phyloP scores from a whole-genome alignment of 2,329 filamentous ascomycete species.

The Fusarium circinatum region DNA sequence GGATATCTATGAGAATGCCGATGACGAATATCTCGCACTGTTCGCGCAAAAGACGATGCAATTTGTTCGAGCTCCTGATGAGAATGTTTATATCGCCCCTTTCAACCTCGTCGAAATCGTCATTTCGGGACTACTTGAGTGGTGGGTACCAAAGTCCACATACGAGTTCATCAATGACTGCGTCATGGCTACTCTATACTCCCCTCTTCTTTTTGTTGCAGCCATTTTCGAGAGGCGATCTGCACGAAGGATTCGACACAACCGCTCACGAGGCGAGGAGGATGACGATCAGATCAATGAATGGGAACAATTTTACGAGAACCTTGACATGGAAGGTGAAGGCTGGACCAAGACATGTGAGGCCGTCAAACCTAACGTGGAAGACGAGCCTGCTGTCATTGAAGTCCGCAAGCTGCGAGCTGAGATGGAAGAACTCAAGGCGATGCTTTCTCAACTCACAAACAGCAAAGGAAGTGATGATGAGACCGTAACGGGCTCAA shows the following conservation, averaged over 20 bases:
- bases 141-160: constrained; percentile 82
- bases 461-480: constrained; percentile 30
- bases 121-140: constrained; percentile 83
- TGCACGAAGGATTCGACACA: constrained; percentile 74
- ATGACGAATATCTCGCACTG: constrained; percentile 94
- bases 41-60: constrained; percentile 96
- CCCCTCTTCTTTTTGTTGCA: constrained; percentile 81
- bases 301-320: constrained; percentile 84
- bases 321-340: constrained; percentile 82
- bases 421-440: constrained; percentile 68
- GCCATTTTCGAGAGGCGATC: constrained; percentile 75
- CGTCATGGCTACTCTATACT: constrained; percentile 88
- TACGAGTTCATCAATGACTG: constrained; percentile 89
- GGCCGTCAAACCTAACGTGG: constrained; percentile 81
- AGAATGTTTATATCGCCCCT: constrained; percentile 97
- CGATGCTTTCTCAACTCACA: constrained; percentile 53
- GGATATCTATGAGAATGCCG: constrained; percentile 91
- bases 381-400: constrained; percentile 78
- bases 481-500: neutral
- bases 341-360: constrained; percentile 87
- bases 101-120: constrained; percentile 95
- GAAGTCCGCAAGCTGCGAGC: constrained; percentile 70
- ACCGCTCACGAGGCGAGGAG: constrained; percentile 81
- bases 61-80: constrained; percentile 94
- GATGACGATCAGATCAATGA: constrained; percentile 92